These are phyloP conservation scores for Suillus subluteus DNA, from an alignment of 768 basidiomycete species.

Conservation along the genomic window DNA sequence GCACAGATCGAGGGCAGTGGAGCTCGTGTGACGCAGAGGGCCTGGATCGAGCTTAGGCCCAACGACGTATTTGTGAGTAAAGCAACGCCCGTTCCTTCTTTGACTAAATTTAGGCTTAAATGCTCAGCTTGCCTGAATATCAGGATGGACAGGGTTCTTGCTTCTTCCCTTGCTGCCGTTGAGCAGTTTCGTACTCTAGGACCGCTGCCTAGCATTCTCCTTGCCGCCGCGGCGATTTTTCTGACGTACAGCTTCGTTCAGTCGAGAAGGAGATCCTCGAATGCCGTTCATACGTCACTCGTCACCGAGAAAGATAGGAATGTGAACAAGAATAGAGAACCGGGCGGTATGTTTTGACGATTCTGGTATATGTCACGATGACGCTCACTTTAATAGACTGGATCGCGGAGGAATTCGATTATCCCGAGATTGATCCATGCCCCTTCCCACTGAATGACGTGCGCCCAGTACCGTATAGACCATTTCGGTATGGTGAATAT, in stretches of 20 bases:
- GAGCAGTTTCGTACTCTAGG: constrained; percentile 1
- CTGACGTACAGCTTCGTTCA: constrained; percentile 17
- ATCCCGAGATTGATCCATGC: constrained; percentile 52
- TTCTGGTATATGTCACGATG: neutral
- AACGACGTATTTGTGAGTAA: neutral
- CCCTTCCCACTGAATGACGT: constrained; percentile 42
- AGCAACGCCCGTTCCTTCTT: neutral
- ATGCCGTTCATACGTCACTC: neutral
- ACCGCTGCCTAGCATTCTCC: neutral
- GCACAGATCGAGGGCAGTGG: constrained; percentile 3
- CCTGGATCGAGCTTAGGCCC: neutral
- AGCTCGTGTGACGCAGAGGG: neutral
- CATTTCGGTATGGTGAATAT: constrained; percentile 65
- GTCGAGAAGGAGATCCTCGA: neutral
- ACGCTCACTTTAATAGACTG: constrained; percentile 44
- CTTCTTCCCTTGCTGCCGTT: neutral
- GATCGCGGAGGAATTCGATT: constrained; percentile 53
- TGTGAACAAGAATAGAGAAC: constrained; percentile 26
- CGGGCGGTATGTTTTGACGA: constrained; percentile 23
- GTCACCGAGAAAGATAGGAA: constrained; percentile 12
- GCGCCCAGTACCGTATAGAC: constrained; percentile 65
- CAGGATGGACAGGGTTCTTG: neutral
- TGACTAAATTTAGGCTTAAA: neutral
- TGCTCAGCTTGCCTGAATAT: neutral
- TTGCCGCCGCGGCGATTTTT: neutral